Percentiles rank a stretch among this genome's conserved stretches.
Conservation (phyloP, 345 rosid species). For the Sonneratia caseolaris region DNA sequence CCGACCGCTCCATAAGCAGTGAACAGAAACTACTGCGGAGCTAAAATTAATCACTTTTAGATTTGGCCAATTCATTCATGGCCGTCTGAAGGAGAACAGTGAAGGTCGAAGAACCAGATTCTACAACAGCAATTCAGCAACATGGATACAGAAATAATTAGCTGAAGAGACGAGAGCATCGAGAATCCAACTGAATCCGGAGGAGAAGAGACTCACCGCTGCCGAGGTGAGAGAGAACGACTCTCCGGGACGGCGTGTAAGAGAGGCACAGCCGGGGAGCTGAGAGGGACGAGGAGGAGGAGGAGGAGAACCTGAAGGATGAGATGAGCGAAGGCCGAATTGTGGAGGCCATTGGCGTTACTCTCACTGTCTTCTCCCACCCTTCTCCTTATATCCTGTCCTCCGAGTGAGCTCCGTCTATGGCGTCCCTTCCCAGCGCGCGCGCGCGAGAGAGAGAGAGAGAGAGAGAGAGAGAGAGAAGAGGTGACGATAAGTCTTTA, state of each 20-base stretch:
- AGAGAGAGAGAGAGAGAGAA: conserved; percentile 5
- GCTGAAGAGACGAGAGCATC: neutral
- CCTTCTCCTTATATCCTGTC: neutral
- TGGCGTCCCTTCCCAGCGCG: neutral
- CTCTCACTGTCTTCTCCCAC: conserved; percentile 40
- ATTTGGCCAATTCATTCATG: neutral
- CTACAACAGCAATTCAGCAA: neutral
- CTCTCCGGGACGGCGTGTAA: conserved; percentile 28
- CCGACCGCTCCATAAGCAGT: neutral
- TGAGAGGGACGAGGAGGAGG: conserved; percentile 4
- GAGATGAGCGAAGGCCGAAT: conserved; percentile 51
- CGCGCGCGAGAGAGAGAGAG: neutral
- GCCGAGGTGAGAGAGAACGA: conserved; percentile 36
- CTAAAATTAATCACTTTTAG: neutral
- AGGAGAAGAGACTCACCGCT: conserved; percentile 29
- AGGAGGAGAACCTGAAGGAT: conserved; percentile 29
- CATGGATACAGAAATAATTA: neutral
- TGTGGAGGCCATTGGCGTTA: conserved; percentile 72
- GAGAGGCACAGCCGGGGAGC: conserved; percentile 30
- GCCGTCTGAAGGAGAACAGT: neutral
- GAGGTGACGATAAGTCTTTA: conserved; percentile 2
- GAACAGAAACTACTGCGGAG: neutral
- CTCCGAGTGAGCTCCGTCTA: conserved; percentile 1
- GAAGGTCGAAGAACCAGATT: neutral
- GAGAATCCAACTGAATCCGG: neutral